Percentiles rank a stretch among this genome's conserved stretches.
phyloP scores from a whole-genome alignment of 2,329 filamentous ascomycete species.

The Monosporascus sp. region DNA sequence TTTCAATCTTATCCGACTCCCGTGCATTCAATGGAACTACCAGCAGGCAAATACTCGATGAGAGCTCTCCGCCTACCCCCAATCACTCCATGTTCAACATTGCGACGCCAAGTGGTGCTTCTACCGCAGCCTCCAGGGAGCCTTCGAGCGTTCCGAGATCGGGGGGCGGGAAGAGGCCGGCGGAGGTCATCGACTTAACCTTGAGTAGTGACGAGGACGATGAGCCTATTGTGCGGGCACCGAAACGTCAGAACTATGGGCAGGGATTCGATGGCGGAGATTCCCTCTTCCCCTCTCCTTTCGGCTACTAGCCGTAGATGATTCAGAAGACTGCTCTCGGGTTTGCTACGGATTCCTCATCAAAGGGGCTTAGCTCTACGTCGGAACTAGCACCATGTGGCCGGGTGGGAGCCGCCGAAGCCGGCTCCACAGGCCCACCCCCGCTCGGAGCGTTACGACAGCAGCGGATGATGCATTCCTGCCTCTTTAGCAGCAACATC shows the following conservation, averaged over 20 bases:
- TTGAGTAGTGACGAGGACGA: slow-evolving; percentile 51
- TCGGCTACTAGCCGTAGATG: slow-evolving; percentile 5
- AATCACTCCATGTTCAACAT: slow-evolving; percentile 11
- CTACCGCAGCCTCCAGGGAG: slow-evolving; percentile 10
- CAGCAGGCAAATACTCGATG: slow-evolving; percentile 22
- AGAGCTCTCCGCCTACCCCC: slow-evolving; percentile 16
- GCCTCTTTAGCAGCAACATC: no score
- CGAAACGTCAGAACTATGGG: slow-evolving; percentile 40
- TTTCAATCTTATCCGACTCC: slow-evolving; percentile 43
- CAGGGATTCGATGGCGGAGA: slow-evolving; percentile 1
- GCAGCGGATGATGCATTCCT: no score
- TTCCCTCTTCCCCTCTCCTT: slow-evolving; percentile 8
- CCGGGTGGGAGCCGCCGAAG: no score
- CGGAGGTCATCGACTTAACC: slow-evolving; percentile 57
- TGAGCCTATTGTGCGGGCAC: slow-evolving; percentile 34
- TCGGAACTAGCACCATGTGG: no score
- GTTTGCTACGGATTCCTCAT: no score
- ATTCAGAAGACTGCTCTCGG: no score
- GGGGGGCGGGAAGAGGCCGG: slow-evolving; percentile 26
- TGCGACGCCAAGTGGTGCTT: slow-evolving; percentile 14
- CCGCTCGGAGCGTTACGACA: no score
- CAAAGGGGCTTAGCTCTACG: no score
- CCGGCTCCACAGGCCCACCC: no score
- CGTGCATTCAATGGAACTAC: slow-evolving; percentile 33
- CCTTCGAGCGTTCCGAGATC: slow-evolving; percentile 34